A percentile compares a stretch with the other conserved stretches of the same genome.
Evolutionary conservation across 495 filamentous ascomycete genomes (phyloP).

Genomic region (Penicillium roqueforti): DNA sequence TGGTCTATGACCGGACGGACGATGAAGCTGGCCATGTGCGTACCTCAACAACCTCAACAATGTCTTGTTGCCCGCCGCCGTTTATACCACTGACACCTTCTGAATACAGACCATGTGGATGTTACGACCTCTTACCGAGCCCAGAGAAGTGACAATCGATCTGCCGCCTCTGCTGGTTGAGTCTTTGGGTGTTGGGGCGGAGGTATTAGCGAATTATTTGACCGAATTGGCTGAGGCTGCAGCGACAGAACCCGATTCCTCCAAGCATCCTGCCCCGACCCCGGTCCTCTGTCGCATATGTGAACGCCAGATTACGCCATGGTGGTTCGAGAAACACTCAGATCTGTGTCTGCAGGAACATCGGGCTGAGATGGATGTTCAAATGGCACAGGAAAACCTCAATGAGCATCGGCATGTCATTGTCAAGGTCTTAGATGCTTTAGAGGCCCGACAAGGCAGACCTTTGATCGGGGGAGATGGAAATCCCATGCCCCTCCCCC

Average conservation of each 20-base stretch:
- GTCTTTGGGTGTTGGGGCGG: conserved; percentile 87
- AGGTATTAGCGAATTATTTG: conserved; percentile 89
- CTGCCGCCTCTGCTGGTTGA: conserved; percentile 88
- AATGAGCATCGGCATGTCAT: conserved; percentile 95
- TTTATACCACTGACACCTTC: conserved; percentile 18
- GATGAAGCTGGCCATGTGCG: conserved; percentile 85
- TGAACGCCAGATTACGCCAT: conserved; percentile 94
- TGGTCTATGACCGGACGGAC: conserved; percentile 88
- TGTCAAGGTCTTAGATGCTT: conserved; percentile 87
- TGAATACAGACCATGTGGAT: conserved; percentile 92
- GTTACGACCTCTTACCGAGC: conserved; percentile 86
- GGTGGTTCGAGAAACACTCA: conserved; percentile 99
- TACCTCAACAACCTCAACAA: conserved; percentile 13
- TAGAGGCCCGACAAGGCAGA: conserved; percentile 76
- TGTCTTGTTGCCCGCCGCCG: not conserved
- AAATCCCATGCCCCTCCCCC: conserved; percentile 41
- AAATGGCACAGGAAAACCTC: conserved; percentile 86
- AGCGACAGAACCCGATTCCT: conserved; percentile 81
- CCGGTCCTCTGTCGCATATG: conserved; percentile 95
- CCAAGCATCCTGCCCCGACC: conserved; percentile 75
- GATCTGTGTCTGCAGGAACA: conserved; percentile 95
- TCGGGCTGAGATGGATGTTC: conserved; percentile 93
- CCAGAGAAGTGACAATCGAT: conserved; percentile 90
- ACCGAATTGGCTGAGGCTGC: conserved; percentile 84
- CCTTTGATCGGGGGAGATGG: conserved; percentile 57